Conservation (phyloP, 345 rosid species). For the Lumnitzera littorea region DNA sequence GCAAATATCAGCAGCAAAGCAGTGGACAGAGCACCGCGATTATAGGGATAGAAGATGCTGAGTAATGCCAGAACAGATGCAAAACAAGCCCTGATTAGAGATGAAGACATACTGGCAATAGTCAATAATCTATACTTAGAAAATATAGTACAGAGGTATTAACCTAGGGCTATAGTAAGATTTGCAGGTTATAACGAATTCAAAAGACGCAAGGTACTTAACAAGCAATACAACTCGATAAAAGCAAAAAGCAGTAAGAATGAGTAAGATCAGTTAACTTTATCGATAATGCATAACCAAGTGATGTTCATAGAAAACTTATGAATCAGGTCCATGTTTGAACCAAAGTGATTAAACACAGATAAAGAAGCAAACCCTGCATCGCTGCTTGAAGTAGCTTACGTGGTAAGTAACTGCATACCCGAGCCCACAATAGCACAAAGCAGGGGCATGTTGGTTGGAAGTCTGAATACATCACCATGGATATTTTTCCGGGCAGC, state of each 20-base stretch:
- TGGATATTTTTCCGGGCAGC: slow-evolving; percentile 75
- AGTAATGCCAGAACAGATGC: slow-evolving; percentile 48
- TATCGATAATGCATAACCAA: too few relatives aligned
- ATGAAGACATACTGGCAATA: slow-evolving; percentile 1
- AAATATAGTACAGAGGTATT: too few relatives aligned
- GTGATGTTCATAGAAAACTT: too few relatives aligned
- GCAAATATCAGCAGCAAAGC: slow-evolving; percentile 45
- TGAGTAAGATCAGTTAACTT: too few relatives aligned
- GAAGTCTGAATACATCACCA: slow-evolving; percentile 65
- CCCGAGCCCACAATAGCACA: slow-evolving; percentile 75
- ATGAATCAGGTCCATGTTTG: too few relatives aligned
- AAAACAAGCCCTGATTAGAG: slow-evolving; percentile 40
- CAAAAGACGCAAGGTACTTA: too few relatives aligned
- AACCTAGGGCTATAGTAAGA: too few relatives aligned
- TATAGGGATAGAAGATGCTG: slow-evolving; percentile 72
- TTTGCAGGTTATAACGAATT: too few relatives aligned
- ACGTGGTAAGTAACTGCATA: slow-evolving; percentile 64
- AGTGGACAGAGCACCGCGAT: slow-evolving; percentile 49
- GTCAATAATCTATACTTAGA: neutral
- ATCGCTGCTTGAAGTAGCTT: slow-evolving; percentile 25
- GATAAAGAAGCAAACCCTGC: too few relatives aligned
- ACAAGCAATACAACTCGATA: too few relatives aligned
- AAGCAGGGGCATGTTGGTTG: slow-evolving; percentile 56
- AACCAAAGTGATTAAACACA: too few relatives aligned
- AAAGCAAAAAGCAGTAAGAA: too few relatives aligned